phyloP scores from a whole-genome alignment of 306 rosid genomes.

The Trifolium repens region DNA sequence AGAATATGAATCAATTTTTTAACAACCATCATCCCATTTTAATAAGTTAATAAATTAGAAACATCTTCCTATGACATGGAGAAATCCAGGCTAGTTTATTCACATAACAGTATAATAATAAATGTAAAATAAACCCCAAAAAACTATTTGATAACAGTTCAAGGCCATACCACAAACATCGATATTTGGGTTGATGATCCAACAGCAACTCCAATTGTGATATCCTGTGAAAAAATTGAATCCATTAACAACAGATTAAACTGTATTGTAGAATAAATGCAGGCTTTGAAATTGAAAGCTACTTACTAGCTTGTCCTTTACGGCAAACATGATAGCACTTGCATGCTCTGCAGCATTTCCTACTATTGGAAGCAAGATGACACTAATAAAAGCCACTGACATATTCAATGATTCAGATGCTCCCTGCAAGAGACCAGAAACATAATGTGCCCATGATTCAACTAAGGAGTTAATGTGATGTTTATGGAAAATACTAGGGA shows the following conservation, averaged over 20 bases:
- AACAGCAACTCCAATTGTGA: conserved; percentile 89
- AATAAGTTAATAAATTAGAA: conserved; percentile 13
- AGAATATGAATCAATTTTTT: conserved; percentile 35
- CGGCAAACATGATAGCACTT: conserved; percentile 95
- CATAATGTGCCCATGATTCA: conserved; percentile 25
- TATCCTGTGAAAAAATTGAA: conserved; percentile 63
- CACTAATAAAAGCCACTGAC: conserved; percentile 90
- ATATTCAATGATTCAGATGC: conserved; percentile 79
- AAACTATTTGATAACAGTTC: conserved; percentile 35
- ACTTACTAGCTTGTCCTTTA: conserved; percentile 96
- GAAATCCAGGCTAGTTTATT: conserved; percentile 27
- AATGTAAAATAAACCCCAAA: conserved; percentile 18
- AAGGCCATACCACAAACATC: conserved; percentile 86
- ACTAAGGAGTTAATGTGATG: not conserved
- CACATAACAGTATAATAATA: conserved; percentile 12
- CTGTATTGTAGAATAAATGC: conserved; percentile 18
- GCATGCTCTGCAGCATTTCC: conserved; percentile 77
- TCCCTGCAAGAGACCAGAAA: conserved; percentile 66
- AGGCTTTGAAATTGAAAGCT: conserved; percentile 42
- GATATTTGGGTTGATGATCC: conserved; percentile 97
- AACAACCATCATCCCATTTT: not conserved
- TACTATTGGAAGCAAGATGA: conserved; percentile 88
- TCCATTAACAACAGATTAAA: conserved; percentile 45
- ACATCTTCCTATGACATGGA: conserved; percentile 21
- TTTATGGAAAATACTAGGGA: conserved; percentile 7